Evolutionary conservation across 208 protist species (phyloP).

Genomic region (Naegleria gruberi): DNA sequence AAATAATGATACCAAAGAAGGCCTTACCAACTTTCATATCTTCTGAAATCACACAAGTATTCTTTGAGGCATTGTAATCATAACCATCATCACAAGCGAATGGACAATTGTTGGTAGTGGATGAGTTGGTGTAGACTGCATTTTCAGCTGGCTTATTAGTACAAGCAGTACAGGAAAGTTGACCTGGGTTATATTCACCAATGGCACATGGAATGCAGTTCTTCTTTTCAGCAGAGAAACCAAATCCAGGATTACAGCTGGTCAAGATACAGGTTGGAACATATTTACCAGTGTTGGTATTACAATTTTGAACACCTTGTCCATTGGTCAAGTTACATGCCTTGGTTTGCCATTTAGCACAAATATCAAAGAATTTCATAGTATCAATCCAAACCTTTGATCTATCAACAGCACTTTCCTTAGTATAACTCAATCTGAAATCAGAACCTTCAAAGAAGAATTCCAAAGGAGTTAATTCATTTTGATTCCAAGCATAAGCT

Average conservation of each 20-base stretch:
- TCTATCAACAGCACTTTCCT: background rate
- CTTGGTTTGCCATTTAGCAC: background rate
- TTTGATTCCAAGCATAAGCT: background rate
- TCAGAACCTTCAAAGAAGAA: background rate
- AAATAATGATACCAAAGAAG: background rate
- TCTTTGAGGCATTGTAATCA: background rate
- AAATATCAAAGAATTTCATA: background rate
- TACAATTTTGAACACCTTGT: background rate
- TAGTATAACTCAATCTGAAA: background rate
- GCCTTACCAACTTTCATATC: background rate
- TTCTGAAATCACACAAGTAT: background rate
- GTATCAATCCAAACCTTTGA: slow-evolving; percentile 1
- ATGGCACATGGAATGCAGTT: background rate
- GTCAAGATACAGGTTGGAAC: background rate
- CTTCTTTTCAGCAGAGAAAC: background rate
- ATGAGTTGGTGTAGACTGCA: background rate
- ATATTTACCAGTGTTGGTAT: background rate
- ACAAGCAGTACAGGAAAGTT: background rate
- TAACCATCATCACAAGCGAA: background rate
- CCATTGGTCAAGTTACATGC: background rate
- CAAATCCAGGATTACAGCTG: background rate
- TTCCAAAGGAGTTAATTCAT: background rate
- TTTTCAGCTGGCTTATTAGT: background rate
- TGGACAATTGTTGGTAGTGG: background rate
- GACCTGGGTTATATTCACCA: background rate